Percentiles rank a stretch among this genome's conserved stretches.
Conservation (phyloP, 306 rosid genomes). For the Dryas octopetala region DNA sequence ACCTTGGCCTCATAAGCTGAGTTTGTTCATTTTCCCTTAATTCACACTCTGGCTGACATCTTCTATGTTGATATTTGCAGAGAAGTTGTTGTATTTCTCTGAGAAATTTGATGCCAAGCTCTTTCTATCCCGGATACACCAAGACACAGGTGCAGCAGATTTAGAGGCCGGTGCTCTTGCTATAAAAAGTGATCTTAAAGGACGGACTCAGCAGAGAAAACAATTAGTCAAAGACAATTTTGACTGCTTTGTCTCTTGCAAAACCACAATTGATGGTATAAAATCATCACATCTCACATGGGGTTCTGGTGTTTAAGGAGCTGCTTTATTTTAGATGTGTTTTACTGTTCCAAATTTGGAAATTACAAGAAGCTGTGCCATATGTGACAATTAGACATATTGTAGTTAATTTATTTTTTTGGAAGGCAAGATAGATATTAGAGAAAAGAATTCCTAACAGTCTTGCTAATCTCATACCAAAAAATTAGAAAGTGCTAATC, state of each 20-base stretch:
- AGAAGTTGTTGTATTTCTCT: conserved; percentile 85
- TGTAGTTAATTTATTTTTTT: too few species aligned
- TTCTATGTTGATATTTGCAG: conserved; percentile 53
- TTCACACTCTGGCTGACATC: conserved; percentile 28
- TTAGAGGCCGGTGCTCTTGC: conserved; percentile 86
- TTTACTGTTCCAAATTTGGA: not conserved
- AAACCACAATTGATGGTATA: conserved; percentile 97
- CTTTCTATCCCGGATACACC: conserved; percentile 86
- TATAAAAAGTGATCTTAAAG: conserved; percentile 86
- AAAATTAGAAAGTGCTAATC: too few species aligned
- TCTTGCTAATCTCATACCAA: too few species aligned
- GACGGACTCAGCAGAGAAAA: conserved; percentile 89
- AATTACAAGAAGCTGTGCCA: not conserved
- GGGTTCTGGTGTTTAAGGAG: not conserved
- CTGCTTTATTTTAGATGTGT: not conserved
- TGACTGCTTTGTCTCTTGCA: conserved; percentile 98
- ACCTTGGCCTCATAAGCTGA: conserved; percentile 1
- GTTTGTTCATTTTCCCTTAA: conserved; percentile 6
- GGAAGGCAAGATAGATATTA: too few species aligned
- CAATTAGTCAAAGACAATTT: conserved; percentile 97
- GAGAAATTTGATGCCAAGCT: conserved; percentile 87
- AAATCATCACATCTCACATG: conserved; percentile 23
- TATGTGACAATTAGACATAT: not conserved
- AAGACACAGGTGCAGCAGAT: conserved; percentile 73
- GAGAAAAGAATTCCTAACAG: too few species aligned